Evolutionary conservation across 1,284 basidiomycete species (phyloP).

Genomic region (Tylopilus orsonianus): DNA sequence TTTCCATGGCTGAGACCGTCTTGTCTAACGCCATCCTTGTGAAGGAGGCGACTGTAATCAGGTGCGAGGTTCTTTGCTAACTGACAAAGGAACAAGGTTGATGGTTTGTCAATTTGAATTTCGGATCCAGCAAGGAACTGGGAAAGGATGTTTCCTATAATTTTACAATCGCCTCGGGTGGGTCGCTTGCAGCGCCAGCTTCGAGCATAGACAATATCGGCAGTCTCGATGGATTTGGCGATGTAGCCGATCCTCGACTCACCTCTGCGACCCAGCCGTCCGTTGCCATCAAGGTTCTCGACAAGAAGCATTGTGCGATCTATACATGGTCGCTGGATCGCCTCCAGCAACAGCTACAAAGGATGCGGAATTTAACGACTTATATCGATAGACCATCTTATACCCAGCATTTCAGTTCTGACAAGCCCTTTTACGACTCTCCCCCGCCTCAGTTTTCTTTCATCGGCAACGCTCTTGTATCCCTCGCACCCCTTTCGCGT

Average conservation of each 20-base stretch:
- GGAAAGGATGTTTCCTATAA: conserved; percentile 88
- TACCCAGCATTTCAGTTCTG: conserved; percentile 89
- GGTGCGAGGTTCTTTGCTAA: conserved; percentile 46
- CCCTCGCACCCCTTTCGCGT: conserved; percentile 79
- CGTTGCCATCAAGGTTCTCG: conserved; percentile 89
- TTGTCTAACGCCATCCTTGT: conserved; percentile 84
- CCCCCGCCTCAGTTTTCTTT: conserved; percentile 87
- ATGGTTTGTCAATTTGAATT: conserved; percentile 14
- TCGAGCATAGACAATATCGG: conserved; percentile 87
- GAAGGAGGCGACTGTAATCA: conserved; percentile 94
- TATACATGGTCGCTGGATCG: conserved; percentile 91
- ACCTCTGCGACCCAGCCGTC: conserved; percentile 76
- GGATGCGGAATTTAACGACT: conserved; percentile 93
- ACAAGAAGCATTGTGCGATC: conserved; percentile 81
- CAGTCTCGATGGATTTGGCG: conserved; percentile 89
- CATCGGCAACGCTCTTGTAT: conserved; percentile 84
- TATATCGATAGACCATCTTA: conserved; percentile 92
- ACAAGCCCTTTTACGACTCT: conserved; percentile 90
- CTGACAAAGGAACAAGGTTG: background rate
- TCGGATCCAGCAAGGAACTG: conserved; percentile 68
- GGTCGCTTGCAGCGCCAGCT: conserved; percentile 74
- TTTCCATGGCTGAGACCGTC: conserved; percentile 90
- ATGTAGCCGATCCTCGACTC: conserved; percentile 79
- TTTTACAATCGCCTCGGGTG: conserved; percentile 85
- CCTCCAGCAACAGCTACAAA: conserved; percentile 83